A percentile compares a stretch with the other conserved stretches of the same genome.
Conservation (phyloP, 129 eudicot species). For the Sambucus nigra region DNA sequence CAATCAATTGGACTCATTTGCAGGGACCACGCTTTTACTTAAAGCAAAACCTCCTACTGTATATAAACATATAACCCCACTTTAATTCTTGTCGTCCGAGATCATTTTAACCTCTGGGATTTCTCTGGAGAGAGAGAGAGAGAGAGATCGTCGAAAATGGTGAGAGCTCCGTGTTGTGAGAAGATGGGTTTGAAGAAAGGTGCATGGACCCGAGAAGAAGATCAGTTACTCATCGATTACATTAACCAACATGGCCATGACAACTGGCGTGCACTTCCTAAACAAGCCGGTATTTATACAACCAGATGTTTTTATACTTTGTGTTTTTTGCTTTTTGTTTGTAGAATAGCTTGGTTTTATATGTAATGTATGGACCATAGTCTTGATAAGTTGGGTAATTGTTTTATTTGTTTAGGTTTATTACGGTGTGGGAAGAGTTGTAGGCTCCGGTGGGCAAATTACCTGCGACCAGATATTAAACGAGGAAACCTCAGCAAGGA, state of each 20-base stretch:
- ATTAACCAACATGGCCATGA: constrained; percentile 47
- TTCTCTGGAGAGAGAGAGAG: too few species aligned
- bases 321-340: too few species aligned
- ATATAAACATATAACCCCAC: neutral
- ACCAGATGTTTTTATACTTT: too few species aligned
- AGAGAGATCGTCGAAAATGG: constrained; percentile 22
- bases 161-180: constrained; percentile 77
- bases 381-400: neutral
- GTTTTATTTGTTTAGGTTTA: constrained; percentile 22
- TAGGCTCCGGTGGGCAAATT: constrained; percentile 45
- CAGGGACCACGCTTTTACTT: neutral
- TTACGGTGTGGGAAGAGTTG: constrained; percentile 57
- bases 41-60: neutral
- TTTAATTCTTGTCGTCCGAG: neutral
- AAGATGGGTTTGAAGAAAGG: constrained; percentile 81
- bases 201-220: constrained; percentile 74
- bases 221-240: constrained; percentile 35
- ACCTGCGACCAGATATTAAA: constrained; percentile 33
- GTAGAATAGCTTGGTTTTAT: too few species aligned
- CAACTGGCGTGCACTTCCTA: constrained; percentile 83
- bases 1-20: neutral
- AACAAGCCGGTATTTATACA: constrained; percentile 75
- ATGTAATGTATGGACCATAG: too few species aligned
- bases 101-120: too few species aligned
- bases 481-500: constrained; percentile 39